Conservation (phyloP, 164 flowering plant species). For the Berberis vulgaris region DNA sequence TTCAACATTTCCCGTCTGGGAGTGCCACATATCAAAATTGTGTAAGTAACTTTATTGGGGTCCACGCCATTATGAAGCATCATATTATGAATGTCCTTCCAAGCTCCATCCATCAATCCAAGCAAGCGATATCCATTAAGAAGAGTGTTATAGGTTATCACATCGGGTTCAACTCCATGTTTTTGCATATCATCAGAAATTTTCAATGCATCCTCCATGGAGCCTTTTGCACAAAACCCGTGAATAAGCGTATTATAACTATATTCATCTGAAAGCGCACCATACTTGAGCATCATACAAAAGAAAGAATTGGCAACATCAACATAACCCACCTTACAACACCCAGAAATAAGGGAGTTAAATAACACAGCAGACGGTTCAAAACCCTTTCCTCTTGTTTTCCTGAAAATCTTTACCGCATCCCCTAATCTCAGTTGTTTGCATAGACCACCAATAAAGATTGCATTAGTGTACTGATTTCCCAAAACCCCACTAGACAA, state of each 20-base stretch:
- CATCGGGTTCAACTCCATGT: slow-evolving; percentile 52
- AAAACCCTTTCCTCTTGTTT: slow-evolving; percentile 21
- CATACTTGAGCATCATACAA: slow-evolving; percentile 55
- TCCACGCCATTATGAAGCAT: slow-evolving; percentile 29
- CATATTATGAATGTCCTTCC: slow-evolving; percentile 32
- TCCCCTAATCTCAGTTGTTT: slow-evolving; percentile 44
- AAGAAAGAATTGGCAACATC: slow-evolving; percentile 55
- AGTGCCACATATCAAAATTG: slow-evolving; percentile 51
- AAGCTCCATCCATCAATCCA: slow-evolving; percentile 36
- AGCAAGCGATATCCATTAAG: slow-evolving; percentile 48
- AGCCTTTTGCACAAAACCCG: slow-evolving; percentile 59
- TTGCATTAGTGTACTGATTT: slow-evolving; percentile 36
- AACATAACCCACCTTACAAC: slow-evolving; percentile 46
- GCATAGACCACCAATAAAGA: slow-evolving; percentile 57
- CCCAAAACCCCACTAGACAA: slow-evolving; percentile 28
- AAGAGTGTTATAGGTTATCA: slow-evolving; percentile 55
- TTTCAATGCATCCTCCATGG: slow-evolving; percentile 55
- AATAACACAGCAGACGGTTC: slow-evolving; percentile 41
- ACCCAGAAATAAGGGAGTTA: slow-evolving; percentile 56
- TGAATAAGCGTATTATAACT: slow-evolving; percentile 74
- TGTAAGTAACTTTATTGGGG: slow-evolving; percentile 41
- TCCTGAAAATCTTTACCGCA: slow-evolving; percentile 37
- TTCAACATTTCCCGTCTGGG: slow-evolving; percentile 36
- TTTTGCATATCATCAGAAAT: slow-evolving; percentile 49
- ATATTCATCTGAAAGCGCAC: slow-evolving; percentile 49